These are phyloP conservation scores for Colletotrichum siamense DNA, from an alignment of 2,329 filamentous ascomycete genomes.

Conservation along the genomic window DNA sequence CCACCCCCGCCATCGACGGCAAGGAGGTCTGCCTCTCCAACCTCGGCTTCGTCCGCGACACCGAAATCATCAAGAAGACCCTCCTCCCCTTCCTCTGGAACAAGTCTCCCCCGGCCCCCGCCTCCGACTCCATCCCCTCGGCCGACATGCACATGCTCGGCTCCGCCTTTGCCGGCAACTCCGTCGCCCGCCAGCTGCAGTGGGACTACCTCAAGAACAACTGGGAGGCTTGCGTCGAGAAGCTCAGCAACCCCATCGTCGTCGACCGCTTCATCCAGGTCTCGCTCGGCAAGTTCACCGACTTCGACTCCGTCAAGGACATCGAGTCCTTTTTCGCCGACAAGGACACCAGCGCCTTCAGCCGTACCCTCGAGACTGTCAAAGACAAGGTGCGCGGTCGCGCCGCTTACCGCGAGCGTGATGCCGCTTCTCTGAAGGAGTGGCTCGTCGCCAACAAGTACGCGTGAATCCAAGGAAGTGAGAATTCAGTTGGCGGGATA, in stretches of 20 bases:
- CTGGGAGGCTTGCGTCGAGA: slow-evolving; percentile 76
- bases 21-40: slow-evolving; percentile 84
- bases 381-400: slow-evolving; percentile 86
- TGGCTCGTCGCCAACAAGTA: slow-evolving; percentile 71
- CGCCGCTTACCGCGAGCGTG: slow-evolving; percentile 81
- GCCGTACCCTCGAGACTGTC: slow-evolving; percentile 84
- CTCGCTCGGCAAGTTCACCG: slow-evolving; percentile 79
- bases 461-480: slow-evolving; percentile 9
- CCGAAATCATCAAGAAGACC: slow-evolving; percentile 68
- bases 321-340: slow-evolving; percentile 84
- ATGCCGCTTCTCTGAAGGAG: slow-evolving; percentile 74
- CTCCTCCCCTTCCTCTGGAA: slow-evolving; percentile 82
- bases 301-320: slow-evolving; percentile 71
- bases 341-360: slow-evolving; percentile 86
- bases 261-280: slow-evolving; percentile 87
- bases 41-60: slow-evolving; percentile 75
- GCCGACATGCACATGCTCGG: slow-evolving; percentile 89
- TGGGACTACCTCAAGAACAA: slow-evolving; percentile 89
- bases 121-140: slow-evolving; percentile 72
- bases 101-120: slow-evolving; percentile 53
- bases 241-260: slow-evolving; percentile 83
- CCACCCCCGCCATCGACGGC: slow-evolving; percentile 85
- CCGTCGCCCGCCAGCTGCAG: slow-evolving; percentile 72
- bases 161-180: slow-evolving; percentile 75
- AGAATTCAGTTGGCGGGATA: neutral